Evolutionary conservation across 495 filamentous ascomycete genomes (phyloP), one percentile per base, ranked within the genome.

Genomic region (Clohesyomyces aquaticus): DNA sequence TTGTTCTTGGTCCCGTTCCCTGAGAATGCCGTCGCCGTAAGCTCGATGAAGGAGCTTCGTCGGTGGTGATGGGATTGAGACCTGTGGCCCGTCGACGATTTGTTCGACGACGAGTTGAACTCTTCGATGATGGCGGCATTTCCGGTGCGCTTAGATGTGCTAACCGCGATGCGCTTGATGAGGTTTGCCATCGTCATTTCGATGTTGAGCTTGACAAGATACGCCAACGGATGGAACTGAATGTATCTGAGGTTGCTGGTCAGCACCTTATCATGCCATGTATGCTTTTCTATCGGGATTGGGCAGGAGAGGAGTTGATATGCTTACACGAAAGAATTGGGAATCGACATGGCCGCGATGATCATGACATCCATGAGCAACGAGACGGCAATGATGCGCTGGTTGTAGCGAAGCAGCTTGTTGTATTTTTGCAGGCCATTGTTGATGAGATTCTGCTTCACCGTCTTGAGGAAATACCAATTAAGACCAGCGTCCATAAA

Each of bases 311-410:
- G 8, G 3, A 18, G 35, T 14, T 1, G 11, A n/a, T n/a, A 10
- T 10, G 32, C 62, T 25, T 60, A 65, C 62, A 65, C 62, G 27
- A 65, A 65, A n/a, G 62, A 65, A 19, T 65, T 65, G 14, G 62
- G 62, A 16, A 65, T 65, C 4, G 62, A 65, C 62, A 65, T 65
- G 1, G 62, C 62, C 12, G 55, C 62, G 11, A 65, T 65, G 19
- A 65, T 65, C 62, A 65, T 65, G n/a, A 65, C 62, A 23, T 65
- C 62, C 62, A 65, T 65, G 28, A 65, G 62, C 1, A 65, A 27
- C 0, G 62, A 65, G 2, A 65, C 1, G 12, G 54, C 29, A 25
- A 65, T 65, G 21, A 65, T 65, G 25, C 62, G 62, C 28, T 65
- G 62, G 25, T 65, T 65, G 55, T 59, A 65, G 4, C 55, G 29